phyloP scores from a whole-genome alignment of 768 basidiomycete species.

The Leccinellum albellum region DNA sequence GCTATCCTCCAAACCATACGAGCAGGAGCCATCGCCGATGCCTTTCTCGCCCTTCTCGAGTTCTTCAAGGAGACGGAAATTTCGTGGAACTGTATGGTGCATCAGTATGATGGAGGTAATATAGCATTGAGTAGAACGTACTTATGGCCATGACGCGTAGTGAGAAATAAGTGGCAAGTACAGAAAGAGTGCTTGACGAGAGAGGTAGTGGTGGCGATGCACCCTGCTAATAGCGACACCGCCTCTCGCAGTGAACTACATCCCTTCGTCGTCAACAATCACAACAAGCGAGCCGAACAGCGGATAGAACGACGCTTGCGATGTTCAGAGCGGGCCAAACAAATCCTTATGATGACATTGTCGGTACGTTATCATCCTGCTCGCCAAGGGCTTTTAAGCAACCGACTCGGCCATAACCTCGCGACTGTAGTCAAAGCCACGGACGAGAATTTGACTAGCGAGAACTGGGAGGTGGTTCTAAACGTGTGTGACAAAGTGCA shows the following conservation, averaged over 20 bases:
- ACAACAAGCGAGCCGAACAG: conserved; percentile 11
- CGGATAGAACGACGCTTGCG: conserved; percentile 1
- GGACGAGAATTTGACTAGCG: conserved; percentile 92
- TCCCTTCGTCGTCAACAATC: conserved; percentile 12
- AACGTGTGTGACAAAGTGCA: conserved; percentile 95
- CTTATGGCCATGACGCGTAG: conserved; percentile 48
- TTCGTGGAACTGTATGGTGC: conserved; percentile 78
- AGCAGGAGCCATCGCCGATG: conserved; percentile 96
- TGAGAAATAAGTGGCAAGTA: conserved; percentile 8
- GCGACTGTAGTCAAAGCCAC: conserved; percentile 79
- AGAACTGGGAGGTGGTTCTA: conserved; percentile 94
- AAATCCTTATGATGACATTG: conserved; percentile 88
- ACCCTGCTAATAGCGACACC: conserved; percentile 22
- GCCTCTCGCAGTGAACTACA: conserved; percentile 28
- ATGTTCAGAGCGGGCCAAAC: conserved; percentile 72
- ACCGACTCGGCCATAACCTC: neutral
- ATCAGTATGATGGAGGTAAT: neutral
- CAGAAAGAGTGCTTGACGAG: neutral
- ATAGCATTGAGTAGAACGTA: conserved; percentile 24
- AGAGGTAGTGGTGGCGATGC: neutral
- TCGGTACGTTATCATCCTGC: conserved; percentile 55
- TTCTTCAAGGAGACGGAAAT: conserved; percentile 95
- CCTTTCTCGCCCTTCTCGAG: conserved; percentile 99
- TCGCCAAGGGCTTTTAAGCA: conserved; percentile 1
- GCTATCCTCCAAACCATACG: conserved; percentile 91